Base-by-base conservation (phyloP, 257 asterid genomes). In the Forsythia suspensa region DNA sequence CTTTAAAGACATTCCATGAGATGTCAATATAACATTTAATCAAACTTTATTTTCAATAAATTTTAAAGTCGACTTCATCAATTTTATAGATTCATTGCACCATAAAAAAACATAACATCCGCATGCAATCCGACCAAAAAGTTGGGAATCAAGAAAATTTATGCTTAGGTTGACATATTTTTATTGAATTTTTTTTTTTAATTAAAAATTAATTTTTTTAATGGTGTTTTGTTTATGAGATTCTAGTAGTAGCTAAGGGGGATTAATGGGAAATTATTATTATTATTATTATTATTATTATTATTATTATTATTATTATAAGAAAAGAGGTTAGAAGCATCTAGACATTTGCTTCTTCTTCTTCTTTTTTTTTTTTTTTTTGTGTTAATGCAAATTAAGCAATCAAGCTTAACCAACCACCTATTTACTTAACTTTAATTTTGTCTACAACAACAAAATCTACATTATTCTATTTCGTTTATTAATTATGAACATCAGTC, bases 321-420 rank as follows among this genome's bases (percentile, higher is more conserved):
- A 80, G 77, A 73, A 80, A 38, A 44, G 11, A 38, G 78, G 71
- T 81, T 70, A 65, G 84, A 66, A 39, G 55, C 63, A 80, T 71
- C 77, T 57, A 41, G 39, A 76, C 79, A 51, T 24, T 51, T 71
- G 75, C 75, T 24, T 24, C 24, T 24, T 24, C 0, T 73, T 81
- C 80, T 73, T 24, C 81, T 71, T 79, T 52, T 24, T 24, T 73
- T 81, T 82, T 73, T 24, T 83, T 71, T 79, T 52, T 80, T 55
- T 84, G 36, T 75, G 68, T 39, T 81, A 71, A 72, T 67, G 80
- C 52, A 68, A 67, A 71, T 77, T 76, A 61, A 76, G 24, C 37
- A 21, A n/a, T 51, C 80, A 51, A 76, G 75, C 70, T 84, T 77
- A 81, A 80, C 85, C 82, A 81, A 79, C 72, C 75, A 74, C 72